phyloP scores from a whole-genome alignment of 306 rosid species.

The Prunus persica region DNA sequence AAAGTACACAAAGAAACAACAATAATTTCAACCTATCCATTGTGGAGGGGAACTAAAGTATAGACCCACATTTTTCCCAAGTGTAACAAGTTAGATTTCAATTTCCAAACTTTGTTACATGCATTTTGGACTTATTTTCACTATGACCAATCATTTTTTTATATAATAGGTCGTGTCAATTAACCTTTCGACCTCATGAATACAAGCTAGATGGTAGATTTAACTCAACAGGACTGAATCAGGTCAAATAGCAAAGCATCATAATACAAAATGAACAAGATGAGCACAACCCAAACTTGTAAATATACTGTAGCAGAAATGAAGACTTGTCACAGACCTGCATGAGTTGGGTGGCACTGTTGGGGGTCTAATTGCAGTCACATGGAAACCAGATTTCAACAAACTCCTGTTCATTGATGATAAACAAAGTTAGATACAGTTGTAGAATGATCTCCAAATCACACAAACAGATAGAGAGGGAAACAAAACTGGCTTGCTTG shows the following conservation, averaged over 20 bases:
- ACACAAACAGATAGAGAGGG: not conserved
- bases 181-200: too few species aligned
- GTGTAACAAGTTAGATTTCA: not conserved
- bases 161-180: too few species aligned
- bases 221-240: too few species aligned
- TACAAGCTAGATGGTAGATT: too few species aligned
- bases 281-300: not conserved
- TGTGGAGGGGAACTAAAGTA: not conserved
- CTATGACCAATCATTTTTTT: not conserved
- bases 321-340: conserved; percentile 51
- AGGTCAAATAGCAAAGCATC: not conserved
- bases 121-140: not conserved
- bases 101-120: not conserved
- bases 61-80: not conserved
- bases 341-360: conserved; percentile 94
- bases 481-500: conserved; percentile 73
- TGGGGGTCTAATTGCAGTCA: conserved; percentile 94
- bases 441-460: not conserved
- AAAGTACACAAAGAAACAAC: not conserved
- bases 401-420: conserved; percentile 53
- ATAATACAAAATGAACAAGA: not conserved
- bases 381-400: conserved; percentile 89
- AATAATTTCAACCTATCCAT: not conserved
- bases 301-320: not conserved
- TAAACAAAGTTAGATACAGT: conserved; percentile 11